phyloP scores from a whole-genome alignment of 2,329 filamentous ascomycete genomes.

The Talaromyces funiculosus region DNA sequence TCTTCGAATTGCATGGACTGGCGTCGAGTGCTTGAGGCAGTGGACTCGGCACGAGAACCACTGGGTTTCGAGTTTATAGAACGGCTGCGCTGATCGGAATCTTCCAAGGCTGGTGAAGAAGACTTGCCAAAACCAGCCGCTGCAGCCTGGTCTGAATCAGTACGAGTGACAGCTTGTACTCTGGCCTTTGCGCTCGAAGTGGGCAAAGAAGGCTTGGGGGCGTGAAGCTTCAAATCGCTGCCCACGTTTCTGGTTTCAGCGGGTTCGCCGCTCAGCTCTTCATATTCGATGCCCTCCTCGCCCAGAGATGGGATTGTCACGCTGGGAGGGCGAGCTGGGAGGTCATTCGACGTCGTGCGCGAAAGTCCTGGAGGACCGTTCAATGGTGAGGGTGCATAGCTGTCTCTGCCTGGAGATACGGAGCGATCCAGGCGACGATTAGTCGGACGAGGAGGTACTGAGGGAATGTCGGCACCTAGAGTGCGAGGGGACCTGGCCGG shows the following conservation, averaged over 20 bases:
- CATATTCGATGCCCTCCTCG: conserved; percentile 87
- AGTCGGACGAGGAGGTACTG: conserved; percentile 69
- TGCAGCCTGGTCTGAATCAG: conserved; percentile 80
- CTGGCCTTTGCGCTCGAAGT: conserved; percentile 74
- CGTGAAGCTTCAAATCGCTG: conserved; percentile 78
- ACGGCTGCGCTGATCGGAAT: conserved; percentile 51
- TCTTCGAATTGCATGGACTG: conserved; percentile 58
- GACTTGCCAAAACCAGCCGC: conserved; percentile 73
- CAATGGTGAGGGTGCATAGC: conserved; percentile 79
- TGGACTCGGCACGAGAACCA: conserved; percentile 44
- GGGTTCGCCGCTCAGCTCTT: conserved; percentile 56
- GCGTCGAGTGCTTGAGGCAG: conserved; percentile 46
- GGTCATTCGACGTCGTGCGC: conserved; percentile 31
- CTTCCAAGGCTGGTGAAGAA: conserved; percentile 42
- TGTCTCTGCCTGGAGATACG: conserved; percentile 68
- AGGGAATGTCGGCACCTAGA: conserved; percentile 33
- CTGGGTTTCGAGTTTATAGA: conserved; percentile 59
- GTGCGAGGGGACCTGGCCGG: conserved; percentile 52
- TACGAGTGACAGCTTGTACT: conserved; percentile 78
- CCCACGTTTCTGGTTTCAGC: conserved; percentile 73
- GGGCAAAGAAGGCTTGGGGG: conserved; percentile 80
- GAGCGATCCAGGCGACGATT: conserved; percentile 65
- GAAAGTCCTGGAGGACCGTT: conserved; percentile 55
- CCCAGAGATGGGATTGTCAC: conserved; percentile 80
- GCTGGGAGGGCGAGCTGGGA: conserved; percentile 60